Base-by-base conservation (phyloP, 1,284 basidiomycete species). In the Trametes polyzona region DNA sequence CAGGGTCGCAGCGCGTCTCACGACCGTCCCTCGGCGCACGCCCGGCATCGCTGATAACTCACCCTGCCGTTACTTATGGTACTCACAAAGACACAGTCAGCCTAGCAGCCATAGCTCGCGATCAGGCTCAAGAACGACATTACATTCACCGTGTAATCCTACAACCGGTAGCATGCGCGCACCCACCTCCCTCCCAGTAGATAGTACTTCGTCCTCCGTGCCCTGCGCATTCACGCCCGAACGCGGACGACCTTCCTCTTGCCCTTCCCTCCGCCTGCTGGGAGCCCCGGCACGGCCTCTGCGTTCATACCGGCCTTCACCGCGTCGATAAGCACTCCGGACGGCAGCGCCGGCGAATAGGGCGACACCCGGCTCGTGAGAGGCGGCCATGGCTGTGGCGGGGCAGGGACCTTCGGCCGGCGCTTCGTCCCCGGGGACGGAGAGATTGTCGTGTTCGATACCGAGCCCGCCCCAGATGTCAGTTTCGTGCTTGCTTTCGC, bases 231-330 rank as follows among this genome's bases (percentile, higher is more conserved):
- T 67, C 59, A 75, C 43, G 82, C 84, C 65, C 88, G 80, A n/a
- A 92, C 87, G 62, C 89, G 75, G n/a, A 92, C 79, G 9, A 92
- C 87, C 71, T 88, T 91, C 74, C 87, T 77, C 71, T 90, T 92
- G 23, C 89, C 89, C 67, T 92, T 92, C 63, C 84, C 74, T 6
- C 74, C 76, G 14, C 74, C 65, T 3, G 71, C 73, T 14, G 73
- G 75, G 11, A 60, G 35, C 2, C 57, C 59, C 2, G 66, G 65
- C 12, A 54, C 57, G 37, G 76, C 74, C 53, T 86, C 81, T 57
- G 87, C 82, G 59, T 74, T 87, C 83, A 93, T 90, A 0, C 89
- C 89, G 2, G 90, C 91, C 68, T 90, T 91, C 40, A 93, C 77
- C 0, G 92, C 84, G 37, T 92, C 88, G 35, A 92, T 78, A 47